Evolutionary conservation across 2,329 filamentous ascomycete genomes (phyloP).

Genomic region (Exophiala sp.): DNA sequence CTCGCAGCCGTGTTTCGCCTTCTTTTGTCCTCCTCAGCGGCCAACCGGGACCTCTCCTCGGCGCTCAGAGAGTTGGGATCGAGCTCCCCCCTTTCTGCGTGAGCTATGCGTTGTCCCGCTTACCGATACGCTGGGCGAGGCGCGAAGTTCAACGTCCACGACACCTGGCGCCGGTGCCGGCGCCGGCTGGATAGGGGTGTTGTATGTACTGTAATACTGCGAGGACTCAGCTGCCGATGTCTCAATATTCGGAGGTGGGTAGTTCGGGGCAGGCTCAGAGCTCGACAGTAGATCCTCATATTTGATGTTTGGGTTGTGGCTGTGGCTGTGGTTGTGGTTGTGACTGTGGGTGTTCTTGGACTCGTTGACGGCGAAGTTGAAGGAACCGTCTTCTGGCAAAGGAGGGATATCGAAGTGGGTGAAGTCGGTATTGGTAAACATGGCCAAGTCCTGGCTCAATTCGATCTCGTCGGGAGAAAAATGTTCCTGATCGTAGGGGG

Average conservation of each 20-base stretch:
- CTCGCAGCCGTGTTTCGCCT: conserved; percentile 83
- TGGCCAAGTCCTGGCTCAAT: conserved; percentile 65
- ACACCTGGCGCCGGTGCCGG: conserved; percentile 20
- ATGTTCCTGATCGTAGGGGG: conserved; percentile 56
- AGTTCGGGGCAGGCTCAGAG: conserved; percentile 13
- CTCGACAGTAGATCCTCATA: conserved; percentile 27
- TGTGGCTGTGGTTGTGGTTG: no score
- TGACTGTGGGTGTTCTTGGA: no score
- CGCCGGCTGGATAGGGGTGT: conserved; percentile 28
- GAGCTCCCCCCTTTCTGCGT: conserved; percentile 16
- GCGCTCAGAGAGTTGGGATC: conserved; percentile 42
- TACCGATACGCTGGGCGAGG: conserved; percentile 7
- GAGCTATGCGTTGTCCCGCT: neutral
- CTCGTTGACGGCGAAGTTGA: conserved; percentile 27
- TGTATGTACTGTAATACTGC: conserved; percentile 25
- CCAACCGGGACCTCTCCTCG: conserved; percentile 65
- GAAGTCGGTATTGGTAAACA: conserved; percentile 79
- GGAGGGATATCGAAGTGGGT: conserved; percentile 62
- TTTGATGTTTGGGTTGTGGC: conserved; percentile 20
- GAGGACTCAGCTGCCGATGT: conserved; percentile 18
- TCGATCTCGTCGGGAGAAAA: conserved; percentile 56
- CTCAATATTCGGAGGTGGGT: conserved; percentile 17
- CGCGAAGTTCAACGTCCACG: conserved; percentile 11
- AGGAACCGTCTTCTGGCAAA: conserved; percentile 23
- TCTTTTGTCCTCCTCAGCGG: conserved; percentile 84